These are phyloP conservation scores for Tricholoma matsutake DNA, from an alignment of 768 basidiomycete genomes.

Conservation along the genomic window DNA sequence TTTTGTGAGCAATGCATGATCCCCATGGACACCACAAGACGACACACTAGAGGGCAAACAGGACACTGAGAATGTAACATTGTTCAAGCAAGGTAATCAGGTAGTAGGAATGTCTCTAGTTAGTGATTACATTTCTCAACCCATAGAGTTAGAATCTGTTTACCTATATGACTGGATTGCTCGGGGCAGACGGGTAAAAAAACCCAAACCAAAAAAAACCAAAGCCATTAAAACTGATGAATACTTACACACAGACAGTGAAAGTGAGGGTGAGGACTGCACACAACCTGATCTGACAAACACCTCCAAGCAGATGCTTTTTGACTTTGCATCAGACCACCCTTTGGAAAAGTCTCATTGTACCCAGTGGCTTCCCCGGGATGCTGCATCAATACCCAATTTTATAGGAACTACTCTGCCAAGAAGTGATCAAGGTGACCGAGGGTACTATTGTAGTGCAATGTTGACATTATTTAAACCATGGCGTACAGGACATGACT, in stretches of 20 bases:
- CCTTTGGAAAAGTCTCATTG: background rate
- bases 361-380: background rate
- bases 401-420: background rate
- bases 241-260: no score
- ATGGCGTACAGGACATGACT: background rate
- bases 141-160: background rate
- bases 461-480: background rate
- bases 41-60: constrained; percentile 3
- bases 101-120: constrained; percentile 23
- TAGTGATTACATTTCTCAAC: constrained; percentile 30
- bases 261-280: background rate
- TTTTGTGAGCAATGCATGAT: no score
- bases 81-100: constrained; percentile 13
- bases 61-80: constrained; percentile 14
- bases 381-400: background rate
- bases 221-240: background rate
- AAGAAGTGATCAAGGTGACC: background rate
- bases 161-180: background rate
- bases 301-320: background rate
- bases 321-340: background rate
- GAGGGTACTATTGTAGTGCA: background rate
- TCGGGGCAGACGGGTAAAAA: background rate
- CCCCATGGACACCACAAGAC: background rate
- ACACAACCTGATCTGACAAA: background rate
- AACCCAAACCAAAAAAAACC: background rate